These are phyloP conservation scores for Epichloe uncinata DNA, from an alignment of 2,329 filamentous ascomycete species.

Conservation along the genomic window DNA sequence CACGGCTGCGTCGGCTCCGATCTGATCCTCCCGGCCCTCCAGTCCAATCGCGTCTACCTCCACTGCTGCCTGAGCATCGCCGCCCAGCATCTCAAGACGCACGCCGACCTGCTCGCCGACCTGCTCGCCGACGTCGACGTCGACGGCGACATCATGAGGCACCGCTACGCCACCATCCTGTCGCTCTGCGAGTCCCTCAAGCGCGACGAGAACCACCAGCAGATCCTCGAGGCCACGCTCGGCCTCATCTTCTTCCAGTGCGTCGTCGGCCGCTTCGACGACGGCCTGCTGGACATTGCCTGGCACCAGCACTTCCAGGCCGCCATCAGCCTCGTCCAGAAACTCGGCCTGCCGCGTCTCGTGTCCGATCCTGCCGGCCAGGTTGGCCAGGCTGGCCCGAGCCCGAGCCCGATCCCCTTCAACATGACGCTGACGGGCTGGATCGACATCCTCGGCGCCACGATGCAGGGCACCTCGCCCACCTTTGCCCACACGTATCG, in stretches of 20 bases:
- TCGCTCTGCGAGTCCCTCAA: constrained; percentile 73
- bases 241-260: constrained; percentile 96
- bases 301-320: constrained; percentile 98
- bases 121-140: constrained; percentile 64
- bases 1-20: constrained; percentile 69
- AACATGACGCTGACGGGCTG: constrained; percentile 90
- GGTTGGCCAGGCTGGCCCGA: too few species aligned
- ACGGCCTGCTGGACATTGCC: constrained; percentile 77
- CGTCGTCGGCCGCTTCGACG: constrained; percentile 74
- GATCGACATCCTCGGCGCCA: constrained; percentile 94
- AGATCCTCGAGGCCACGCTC: constrained; percentile 84
- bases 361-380: constrained; percentile 46
- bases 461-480: constrained; percentile 77
- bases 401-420: constrained; percentile 53
- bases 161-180: constrained; percentile 78
- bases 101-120: constrained; percentile 43
- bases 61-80: constrained; percentile 93
- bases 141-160: constrained; percentile 82
- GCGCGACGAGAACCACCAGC: constrained; percentile 66
- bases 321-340: constrained; percentile 70
- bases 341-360: constrained; percentile 62
- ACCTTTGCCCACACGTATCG: constrained; percentile 91
- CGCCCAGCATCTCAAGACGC: constrained; percentile 80
- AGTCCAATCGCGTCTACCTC: constrained; percentile 84
- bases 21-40: constrained; percentile 74